Percentiles rank a stretch among this genome's conserved stretches.
Conservation (phyloP, 768 basidiomycete species). For the Podaxis carcinomalis region DNA sequence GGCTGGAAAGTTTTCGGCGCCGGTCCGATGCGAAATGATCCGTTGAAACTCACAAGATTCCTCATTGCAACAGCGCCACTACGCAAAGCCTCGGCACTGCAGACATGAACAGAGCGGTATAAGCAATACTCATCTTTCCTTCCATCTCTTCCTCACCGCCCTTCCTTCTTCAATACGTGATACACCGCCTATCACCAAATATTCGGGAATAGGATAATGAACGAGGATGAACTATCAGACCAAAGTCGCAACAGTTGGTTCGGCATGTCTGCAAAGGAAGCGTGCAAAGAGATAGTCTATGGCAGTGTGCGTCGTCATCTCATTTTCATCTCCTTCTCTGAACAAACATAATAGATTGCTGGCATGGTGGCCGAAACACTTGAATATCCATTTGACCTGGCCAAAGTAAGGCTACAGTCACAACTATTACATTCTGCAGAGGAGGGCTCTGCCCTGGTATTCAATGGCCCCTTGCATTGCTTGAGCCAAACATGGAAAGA, state of each 20-base stretch:
- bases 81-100: neutral
- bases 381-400: conserved; percentile 91
- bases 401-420: conserved; percentile 87
- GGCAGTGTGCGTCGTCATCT: conserved; percentile 12
- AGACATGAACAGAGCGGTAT: neutral
- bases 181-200: neutral
- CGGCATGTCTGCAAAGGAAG: neutral
- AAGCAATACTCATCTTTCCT: neutral
- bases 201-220: neutral
- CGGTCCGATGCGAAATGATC: neutral
- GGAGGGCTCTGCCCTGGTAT: conserved; percentile 27
- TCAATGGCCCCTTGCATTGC: conserved; percentile 88
- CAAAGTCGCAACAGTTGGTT: neutral
- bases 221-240: neutral
- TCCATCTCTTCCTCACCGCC: neutral
- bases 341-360: conserved; percentile 45
- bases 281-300: conserved; percentile 15
- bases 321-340: neutral
- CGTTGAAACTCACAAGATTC: neutral
- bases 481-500: conserved; percentile 74
- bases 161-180: neutral
- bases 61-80: neutral
- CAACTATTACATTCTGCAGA: conserved; percentile 71
- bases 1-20: neutral
- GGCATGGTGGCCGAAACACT: conserved; percentile 86